phyloP scores from a whole-genome alignment of 805 yeast species.

The Priceomyces melissophilus region DNA sequence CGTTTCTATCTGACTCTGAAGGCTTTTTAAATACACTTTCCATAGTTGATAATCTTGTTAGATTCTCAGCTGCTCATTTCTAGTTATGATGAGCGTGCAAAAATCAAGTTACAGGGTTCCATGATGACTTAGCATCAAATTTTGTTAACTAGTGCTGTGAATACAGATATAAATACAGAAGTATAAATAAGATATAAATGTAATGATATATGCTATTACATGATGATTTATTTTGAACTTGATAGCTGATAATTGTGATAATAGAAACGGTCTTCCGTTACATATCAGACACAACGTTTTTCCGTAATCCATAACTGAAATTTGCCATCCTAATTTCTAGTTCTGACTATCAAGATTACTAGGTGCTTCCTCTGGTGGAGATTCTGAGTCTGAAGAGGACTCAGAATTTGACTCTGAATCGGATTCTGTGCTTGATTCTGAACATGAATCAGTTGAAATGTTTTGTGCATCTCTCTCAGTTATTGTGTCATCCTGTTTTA shows the following conservation, averaged over 20 bases:
- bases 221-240: no score
- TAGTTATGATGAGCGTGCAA: not conserved
- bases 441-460: conserved; percentile 6
- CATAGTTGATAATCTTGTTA: conserved; percentile 14
- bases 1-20: conserved; percentile 49
- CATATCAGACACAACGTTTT: no score
- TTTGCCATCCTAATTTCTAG: no score
- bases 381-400: conserved; percentile 1
- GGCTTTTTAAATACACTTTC: conserved; percentile 30
- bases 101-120: not conserved
- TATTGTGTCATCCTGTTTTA: not conserved
- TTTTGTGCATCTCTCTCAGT: not conserved
- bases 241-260: no score
- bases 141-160: no score
- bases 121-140: no score
- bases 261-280: no score
- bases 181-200: no score
- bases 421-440: conserved; percentile 11
- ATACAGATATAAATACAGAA: no score
- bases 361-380: not conserved
- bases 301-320: no score
- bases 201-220: no score
- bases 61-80: not conserved
- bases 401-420: conserved; percentile 14
- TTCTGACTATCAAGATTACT: no score